A percentile compares a stretch with the other conserved stretches of the same genome.
phyloP scores from a whole-genome alignment of 805 yeast genomes.

The Spathaspora arborariae region DNA sequence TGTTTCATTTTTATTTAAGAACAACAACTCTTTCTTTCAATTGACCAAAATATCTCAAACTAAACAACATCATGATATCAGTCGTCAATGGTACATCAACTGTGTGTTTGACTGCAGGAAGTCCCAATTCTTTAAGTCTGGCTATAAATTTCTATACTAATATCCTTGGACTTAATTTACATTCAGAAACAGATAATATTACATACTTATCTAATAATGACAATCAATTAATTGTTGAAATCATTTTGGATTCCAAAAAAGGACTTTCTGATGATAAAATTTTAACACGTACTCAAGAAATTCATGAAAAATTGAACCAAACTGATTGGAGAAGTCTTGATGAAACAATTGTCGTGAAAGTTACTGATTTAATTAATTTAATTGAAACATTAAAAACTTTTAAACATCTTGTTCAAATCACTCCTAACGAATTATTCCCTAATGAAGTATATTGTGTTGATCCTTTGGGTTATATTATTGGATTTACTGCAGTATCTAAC shows the following conservation, averaged over 20 bases:
- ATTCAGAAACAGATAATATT: conserved; percentile 15
- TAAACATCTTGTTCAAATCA: conserved; percentile 45
- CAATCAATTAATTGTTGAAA: conserved; percentile 17
- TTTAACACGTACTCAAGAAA: conserved; percentile 8
- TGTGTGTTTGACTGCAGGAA: conserved; percentile 51
- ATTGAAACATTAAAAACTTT: conserved; percentile 28
- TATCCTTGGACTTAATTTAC: conserved; percentile 30
- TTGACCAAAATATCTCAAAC: neutral
- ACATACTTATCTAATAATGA: conserved; percentile 20
- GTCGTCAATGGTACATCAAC: conserved; percentile 57
- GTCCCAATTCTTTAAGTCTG: conserved; percentile 35
- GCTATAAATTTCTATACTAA: conserved; percentile 57
- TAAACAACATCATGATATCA: conserved; percentile 14
- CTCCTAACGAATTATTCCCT: conserved; percentile 74
- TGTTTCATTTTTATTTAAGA: neutral
- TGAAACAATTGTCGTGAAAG: conserved; percentile 45
- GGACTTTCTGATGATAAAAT: conserved; percentile 18
- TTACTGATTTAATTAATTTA: conserved; percentile 36
- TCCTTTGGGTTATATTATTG: conserved; percentile 79
- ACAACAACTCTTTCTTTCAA: neutral
- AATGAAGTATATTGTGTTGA: conserved; percentile 73
- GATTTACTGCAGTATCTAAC: conserved; percentile 64
- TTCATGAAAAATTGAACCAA: conserved; percentile 15
- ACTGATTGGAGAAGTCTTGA: conserved; percentile 50
- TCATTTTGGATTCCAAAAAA: conserved; percentile 14